A percentile compares a stretch with the other conserved stretches of the same genome.
phyloP scores from a whole-genome alignment of 768 basidiomycete genomes.

The Mycena polygramma region DNA sequence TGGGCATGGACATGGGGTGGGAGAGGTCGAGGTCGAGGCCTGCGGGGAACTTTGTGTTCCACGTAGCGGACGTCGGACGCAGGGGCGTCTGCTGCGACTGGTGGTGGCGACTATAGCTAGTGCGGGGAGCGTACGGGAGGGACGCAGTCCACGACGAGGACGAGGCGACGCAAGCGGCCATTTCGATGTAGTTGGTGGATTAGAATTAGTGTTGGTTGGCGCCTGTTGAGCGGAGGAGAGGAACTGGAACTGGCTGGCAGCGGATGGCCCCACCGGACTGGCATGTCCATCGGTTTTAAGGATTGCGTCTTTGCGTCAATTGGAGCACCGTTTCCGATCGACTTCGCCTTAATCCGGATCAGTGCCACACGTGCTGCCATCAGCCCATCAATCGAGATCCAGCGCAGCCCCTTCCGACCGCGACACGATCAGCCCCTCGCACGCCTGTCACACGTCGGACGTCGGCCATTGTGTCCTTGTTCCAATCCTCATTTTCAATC shows the following conservation, averaged over 20 bases:
- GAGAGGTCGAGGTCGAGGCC: constrained; percentile 13
- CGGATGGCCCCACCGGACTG: not conserved
- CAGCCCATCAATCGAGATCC: too few species aligned
- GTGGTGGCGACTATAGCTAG: too few species aligned
- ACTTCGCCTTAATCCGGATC: too few species aligned
- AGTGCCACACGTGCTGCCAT: too few species aligned
- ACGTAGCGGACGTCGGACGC: not conserved
- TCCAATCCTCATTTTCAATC: too few species aligned
- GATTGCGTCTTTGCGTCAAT: too few species aligned
- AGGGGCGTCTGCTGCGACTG: constrained; percentile 5
- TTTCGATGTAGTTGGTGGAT: not conserved
- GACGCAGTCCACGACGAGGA: constrained; percentile 13
- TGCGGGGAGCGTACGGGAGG: constrained; percentile 5
- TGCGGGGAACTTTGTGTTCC: constrained; percentile 8
- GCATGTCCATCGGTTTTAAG: too few species aligned
- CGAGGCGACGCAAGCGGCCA: constrained; percentile 13
- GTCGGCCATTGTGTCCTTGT: too few species aligned
- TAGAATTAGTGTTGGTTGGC: not conserved
- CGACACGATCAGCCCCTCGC: too few species aligned
- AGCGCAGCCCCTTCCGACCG: too few species aligned
- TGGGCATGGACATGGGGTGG: not conserved
- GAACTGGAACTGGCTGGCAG: constrained; percentile 1
- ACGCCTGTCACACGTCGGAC: too few species aligned
- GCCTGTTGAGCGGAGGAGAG: not conserved
- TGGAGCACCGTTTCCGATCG: too few species aligned